A percentile compares a stretch with the other conserved stretches of the same genome.
Evolutionary conservation across 768 basidiomycete species (phyloP).

Genomic region (Kwoniella mangroviensis): DNA sequence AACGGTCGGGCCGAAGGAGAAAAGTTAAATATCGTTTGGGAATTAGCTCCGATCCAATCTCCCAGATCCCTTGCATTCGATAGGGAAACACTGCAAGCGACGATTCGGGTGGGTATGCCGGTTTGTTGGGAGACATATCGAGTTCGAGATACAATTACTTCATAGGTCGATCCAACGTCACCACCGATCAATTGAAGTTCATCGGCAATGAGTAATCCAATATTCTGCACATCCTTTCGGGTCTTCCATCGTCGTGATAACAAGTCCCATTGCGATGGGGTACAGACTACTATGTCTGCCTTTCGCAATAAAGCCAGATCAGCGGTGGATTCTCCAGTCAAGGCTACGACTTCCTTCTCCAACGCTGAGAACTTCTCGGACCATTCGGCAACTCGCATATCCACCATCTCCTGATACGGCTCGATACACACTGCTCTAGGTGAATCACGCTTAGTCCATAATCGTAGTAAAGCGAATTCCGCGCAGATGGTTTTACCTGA

Average conservation of each 20-base stretch:
- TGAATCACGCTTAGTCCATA: conserved; percentile 87
- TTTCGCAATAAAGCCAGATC: conserved; percentile 88
- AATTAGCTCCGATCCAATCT: conserved; percentile 95
- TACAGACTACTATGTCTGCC: conserved; percentile 91
- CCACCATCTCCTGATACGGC: conserved; percentile 97
- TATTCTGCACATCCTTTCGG: conserved; percentile 91
- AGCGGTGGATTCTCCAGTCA: conserved; percentile 92
- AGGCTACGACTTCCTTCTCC: conserved; percentile 88
- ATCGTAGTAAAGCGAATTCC: conserved; percentile 89
- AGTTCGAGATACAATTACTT: conserved; percentile 93
- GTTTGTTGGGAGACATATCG: conserved; percentile 94
- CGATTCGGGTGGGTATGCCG: conserved; percentile 87
- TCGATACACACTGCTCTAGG: conserved; percentile 90
- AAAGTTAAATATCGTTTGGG: conserved; percentile 97
- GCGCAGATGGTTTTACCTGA: conserved; percentile 97
- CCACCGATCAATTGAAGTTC: conserved; percentile 95
- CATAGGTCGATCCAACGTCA: conserved; percentile 93
- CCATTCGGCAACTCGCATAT: conserved; percentile 88
- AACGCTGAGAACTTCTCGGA: conserved; percentile 75
- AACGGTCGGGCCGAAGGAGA: conserved; percentile 95
- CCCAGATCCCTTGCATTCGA: conserved; percentile 95
- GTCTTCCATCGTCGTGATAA: conserved; percentile 94
- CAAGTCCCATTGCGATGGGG: conserved; percentile 93
- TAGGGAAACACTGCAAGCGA: conserved; percentile 91
- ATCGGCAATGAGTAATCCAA: conserved; percentile 90